Base-by-base conservation (phyloP, 169 alveolate genomes). In the Plasmodium ovale region DNA sequence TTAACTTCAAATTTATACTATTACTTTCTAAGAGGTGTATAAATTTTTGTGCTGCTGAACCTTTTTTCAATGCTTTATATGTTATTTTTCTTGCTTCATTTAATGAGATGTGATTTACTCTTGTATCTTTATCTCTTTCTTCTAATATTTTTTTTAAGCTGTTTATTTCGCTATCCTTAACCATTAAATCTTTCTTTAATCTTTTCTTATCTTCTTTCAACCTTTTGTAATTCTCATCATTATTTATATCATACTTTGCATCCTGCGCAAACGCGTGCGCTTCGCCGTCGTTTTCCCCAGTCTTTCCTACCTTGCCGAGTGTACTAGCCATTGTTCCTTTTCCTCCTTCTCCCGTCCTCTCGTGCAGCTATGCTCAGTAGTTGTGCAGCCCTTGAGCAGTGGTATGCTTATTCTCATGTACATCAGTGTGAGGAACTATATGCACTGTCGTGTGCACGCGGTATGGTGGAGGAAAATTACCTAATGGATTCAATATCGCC, bases 11-110 rank as follows among this genome's bases (percentile, higher is more conserved):
- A 39, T 87, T 85, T 37, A 87, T 68, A 31, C 94, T 87, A 92
- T 89, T 94, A 60, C 92, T 87, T 65, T 87, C 87, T 72, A 89
- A 64, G 23, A 92, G 27, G 33, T 65, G 31, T 42, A 90, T 89
- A 44, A 94, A 71, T 58, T 70, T 54, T 89, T 89, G 94, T 29
- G 93, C 69, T 33, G 96, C 96, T 35, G 94, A 93, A 33, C 96
- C 96, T 92, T 92, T 92, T 44, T 77, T 60, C 51, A 92, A 71
- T 60, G 95, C 95, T 91, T 82, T 71, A 74, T 72, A 84, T 27
- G 95, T 68, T 31, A 92, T 92, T 72, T 92, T 93, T 35, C 88
- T 47, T n/a, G 91, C 89, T 59, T 92, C 90, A 51, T 67, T 56
- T 58, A 82, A 59, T 37, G 90, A 35, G 12, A 82, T 59, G 33